Conservation (phyloP, 441 rosid species). For the Croton laevigatus region DNA sequence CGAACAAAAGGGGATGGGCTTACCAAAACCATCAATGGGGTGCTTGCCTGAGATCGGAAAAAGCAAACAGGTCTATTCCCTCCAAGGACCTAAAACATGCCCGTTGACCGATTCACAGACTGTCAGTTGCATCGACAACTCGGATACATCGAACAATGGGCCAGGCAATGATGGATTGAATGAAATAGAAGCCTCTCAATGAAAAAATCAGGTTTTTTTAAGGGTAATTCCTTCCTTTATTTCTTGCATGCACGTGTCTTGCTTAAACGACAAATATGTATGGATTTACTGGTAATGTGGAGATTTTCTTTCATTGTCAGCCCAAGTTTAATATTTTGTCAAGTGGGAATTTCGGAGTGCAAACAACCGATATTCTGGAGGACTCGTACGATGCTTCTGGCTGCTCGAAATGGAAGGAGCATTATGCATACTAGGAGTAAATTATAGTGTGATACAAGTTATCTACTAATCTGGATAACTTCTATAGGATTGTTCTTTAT, state of each 20-base stretch:
- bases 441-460: neutral
- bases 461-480: neutral
- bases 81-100: slow-evolving; percentile 36
- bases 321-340: slow-evolving; percentile 19
- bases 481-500: neutral
- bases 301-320: slow-evolving; percentile 40
- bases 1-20: slow-evolving; percentile 36
- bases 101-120: slow-evolving; percentile 26
- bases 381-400: neutral
- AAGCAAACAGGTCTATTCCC: slow-evolving; percentile 31
- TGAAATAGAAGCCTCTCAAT: slow-evolving; percentile 39
- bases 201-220: slow-evolving; percentile 25
- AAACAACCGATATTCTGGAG: neutral
- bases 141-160: slow-evolving; percentile 44
- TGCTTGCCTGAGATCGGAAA: slow-evolving; percentile 35
- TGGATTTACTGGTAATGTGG: slow-evolving; percentile 41
- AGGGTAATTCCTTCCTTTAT: slow-evolving; percentile 53
- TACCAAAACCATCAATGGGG: slow-evolving; percentile 27
- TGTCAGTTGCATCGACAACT: slow-evolving; percentile 32
- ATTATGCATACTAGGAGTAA: neutral
- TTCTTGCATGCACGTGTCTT: slow-evolving; percentile 24
- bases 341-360: slow-evolving; percentile 1
- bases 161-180: slow-evolving; percentile 37
- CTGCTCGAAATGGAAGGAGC: neutral
- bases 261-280: slow-evolving; percentile 12